Evolutionary conservation across 1,284 basidiomycete genomes (phyloP), one percentile per base, ranked within the genome.

Genomic region (Melampsora abietis-canadensis): DNA sequence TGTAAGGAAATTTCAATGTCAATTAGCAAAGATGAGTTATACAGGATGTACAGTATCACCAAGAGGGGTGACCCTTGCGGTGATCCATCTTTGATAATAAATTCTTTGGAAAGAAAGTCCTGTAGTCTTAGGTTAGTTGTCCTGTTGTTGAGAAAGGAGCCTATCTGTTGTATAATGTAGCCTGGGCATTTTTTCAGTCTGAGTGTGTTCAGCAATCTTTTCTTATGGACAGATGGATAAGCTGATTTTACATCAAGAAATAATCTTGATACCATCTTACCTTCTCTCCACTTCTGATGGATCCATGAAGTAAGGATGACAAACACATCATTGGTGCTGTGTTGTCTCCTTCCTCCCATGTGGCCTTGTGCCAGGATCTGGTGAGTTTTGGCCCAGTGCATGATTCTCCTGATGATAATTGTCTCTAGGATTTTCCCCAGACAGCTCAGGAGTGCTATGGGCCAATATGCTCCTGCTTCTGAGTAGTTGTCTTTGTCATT

Each of bases 241-340:
- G 63, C 40, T n/a, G 34, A 40, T 47, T 66, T 66, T 10, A 66
- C 63, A 66, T 66, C 63, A 15, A 66, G 17, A 5, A 47, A 66
- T 7, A 47, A 12, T 12, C 34, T 44, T n/a, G 4, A 6, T 7
- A 40, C 40, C 6, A 66, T 27, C 19, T 66, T 66, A n/a, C 40
- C 24, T 66, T 66, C 40, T 15, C 63, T 44, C 63, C 63, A 66
- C 34, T 66, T 40, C n/a, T n/a, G n/a, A n/a, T n/a, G n/a, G n/a
- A n/a, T n/a, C n/a, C n/a, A n/a, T n/a, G n/a, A n/a, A n/a, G 31
- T 46, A 24, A 66, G 30, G 7, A 44, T 5, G 14, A 47, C 4
- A 8, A 46, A 40, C 6, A 44, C 63, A 47, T 66, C 63, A 66
- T 7, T 10, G 10, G 34, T 66, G 17, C 34, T 66, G 10, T 44